These are phyloP conservation scores for Sarocladium kiliense DNA, from an alignment of 2,329 filamentous ascomycete species.

Conservation along the genomic window DNA sequence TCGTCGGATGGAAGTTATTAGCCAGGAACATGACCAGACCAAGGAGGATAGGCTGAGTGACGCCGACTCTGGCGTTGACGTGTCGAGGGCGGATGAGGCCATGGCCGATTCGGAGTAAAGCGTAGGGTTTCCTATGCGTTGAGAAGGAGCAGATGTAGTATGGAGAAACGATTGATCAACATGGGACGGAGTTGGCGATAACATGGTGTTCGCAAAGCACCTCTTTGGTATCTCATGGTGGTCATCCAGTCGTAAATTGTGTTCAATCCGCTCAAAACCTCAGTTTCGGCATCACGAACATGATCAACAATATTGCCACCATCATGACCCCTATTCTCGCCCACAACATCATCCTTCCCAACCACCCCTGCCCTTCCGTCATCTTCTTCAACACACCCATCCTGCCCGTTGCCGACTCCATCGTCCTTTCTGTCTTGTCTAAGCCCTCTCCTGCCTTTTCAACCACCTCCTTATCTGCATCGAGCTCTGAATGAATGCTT, in stretches of 20 bases:
- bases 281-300: slow-evolving; percentile 83
- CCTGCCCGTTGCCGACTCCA: slow-evolving; percentile 69
- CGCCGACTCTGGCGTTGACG: neutral
- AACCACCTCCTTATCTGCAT: slow-evolving; percentile 66
- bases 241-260: neutral
- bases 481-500: slow-evolving; percentile 66
- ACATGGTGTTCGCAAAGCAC: neutral
- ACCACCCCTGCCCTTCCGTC: slow-evolving; percentile 83
- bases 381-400: slow-evolving; percentile 76
- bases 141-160: neutral
- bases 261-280: slow-evolving; percentile 55
- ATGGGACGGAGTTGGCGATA: too few species aligned
- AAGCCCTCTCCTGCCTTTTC: slow-evolving; percentile 67
- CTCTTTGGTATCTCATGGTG: neutral
- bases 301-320: slow-evolving; percentile 70
- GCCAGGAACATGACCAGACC: neutral
- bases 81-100: neutral
- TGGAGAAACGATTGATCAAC: too few species aligned
- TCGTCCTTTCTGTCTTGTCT: slow-evolving; percentile 67
- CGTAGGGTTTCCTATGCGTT: too few species aligned
- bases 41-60: neutral
- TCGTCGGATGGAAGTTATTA: neutral
- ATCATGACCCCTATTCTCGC: slow-evolving; percentile 78
- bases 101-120: neutral
- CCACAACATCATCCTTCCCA: slow-evolving; percentile 74